Evolutionary conservation across 2,329 filamentous ascomycete genomes (phyloP), one percentile per base, ranked within the genome.

Genomic region (Grosmannia penicillata): DNA sequence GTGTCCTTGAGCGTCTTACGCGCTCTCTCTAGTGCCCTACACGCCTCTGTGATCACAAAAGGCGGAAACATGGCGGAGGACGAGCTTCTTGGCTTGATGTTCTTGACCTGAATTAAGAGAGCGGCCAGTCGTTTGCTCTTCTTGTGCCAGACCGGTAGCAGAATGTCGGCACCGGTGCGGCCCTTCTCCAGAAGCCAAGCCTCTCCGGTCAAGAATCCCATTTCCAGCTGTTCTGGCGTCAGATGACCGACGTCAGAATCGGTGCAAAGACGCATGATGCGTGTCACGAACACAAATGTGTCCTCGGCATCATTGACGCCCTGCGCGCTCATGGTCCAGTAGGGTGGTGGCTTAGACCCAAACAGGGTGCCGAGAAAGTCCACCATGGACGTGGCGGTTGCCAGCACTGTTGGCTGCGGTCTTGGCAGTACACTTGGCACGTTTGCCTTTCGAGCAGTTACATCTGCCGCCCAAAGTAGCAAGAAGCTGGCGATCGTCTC

Each of bases 101-200:
- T 38, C 29, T 38, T 38, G 25, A 38, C 22, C 15, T 38, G 36
- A 13, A 38, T 19, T 15, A 38, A 23, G 21, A 38, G 13, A 8
- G 29, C 36, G 6, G 36, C 7, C 36, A 38, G 19, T n/a, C 36
- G 36, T 29, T 33, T 33, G 21, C 11, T 33, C 29, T 33, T 19
- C 13, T 33, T 8, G 28, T 33, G 6, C 36, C 36, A 33, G 22
- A 22, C 26, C 11, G 36, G 36, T 14, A 38, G 18, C 21, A 38
- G 36, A 21, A 38, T 14, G 29, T 38, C 36, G 6, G 36, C 36
- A n/a, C 36, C 36, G 6, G 22, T 10, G 15, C 24, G 21, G n/a
- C 27, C 10, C 36, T 38, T 38, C n/a, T 38, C 36, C 4, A 38
- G 29, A 10, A 38, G 15, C 36, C 36, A 38, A 11, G 18, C 36